Evolutionary conservation across 164 flowering plant species (phyloP), one percentile per base, ranked within the genome.

Genomic region (Nelumbo lutea): DNA sequence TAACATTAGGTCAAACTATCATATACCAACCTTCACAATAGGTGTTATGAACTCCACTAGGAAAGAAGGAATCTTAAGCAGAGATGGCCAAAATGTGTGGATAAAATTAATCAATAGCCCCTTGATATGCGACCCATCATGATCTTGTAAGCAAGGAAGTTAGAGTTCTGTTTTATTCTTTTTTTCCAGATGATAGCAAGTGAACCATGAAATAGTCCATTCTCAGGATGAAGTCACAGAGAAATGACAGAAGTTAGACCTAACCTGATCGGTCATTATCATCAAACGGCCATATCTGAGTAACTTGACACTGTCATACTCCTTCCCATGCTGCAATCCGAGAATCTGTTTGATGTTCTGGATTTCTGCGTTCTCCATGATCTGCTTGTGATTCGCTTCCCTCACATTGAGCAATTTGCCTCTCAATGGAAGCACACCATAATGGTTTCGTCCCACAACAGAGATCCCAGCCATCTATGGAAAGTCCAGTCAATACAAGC

Each of bases 261-360:
- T 5, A 56, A 95, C 99, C 97, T 95, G 99, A 82, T 95, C 98
- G 15, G 99, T 89, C 99, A 95, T 95, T 15, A 95, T 92, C 99
- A 95, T 95, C 78, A 95, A 68, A 75, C 88, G 96, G 14, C 98
- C 99, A 78, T 95, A 95, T 87, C 98, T 84, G 64, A 95, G 78
- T 7, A 87, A 75, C 75, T 89, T 89, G 64, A 84, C 82, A 78
- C 65, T 83, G 27, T 79, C 85, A 77, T 95, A 95, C 47, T 77
- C 77, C 76, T 86, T 84, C 3, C 79, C 85, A 45, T 92, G 97
- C 77, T 92, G 89, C 61, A 95, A 80, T 42, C 99, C 99, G 39
- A 95, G 90, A 75, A 95, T 92, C 75, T 82, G 78, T 80, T 95
- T 95, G 70, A 95, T 85, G 60, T 75, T 70, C 70, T 86, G 81